Evolutionary conservation across 306 rosid genomes (phyloP).

Genomic region (Glycyrrhiza uralensis): DNA sequence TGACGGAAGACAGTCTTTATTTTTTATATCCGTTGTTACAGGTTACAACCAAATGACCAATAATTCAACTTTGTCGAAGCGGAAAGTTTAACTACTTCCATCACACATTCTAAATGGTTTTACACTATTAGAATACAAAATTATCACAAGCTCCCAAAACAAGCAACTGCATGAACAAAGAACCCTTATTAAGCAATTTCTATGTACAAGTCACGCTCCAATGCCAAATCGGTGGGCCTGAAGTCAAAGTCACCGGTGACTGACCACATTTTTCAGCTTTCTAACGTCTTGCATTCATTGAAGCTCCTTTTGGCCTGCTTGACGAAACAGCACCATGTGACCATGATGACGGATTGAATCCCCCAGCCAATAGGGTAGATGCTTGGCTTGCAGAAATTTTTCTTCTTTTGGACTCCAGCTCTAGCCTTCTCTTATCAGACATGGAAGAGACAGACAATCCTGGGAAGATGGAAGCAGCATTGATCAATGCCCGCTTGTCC

Average conservation of each 20-base stretch:
- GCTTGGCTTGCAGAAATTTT: conserved; percentile 66
- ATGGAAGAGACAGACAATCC: conserved; percentile 39
- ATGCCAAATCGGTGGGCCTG: neutral
- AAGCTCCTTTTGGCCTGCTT: conserved; percentile 34
- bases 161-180: neutral
- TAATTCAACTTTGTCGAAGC: neutral
- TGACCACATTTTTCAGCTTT: conserved; percentile 4
- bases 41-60: neutral
- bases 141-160: neutral
- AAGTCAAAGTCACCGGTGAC: too few relatives aligned
- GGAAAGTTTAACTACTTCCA: neutral
- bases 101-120: neutral
- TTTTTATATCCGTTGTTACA: neutral
- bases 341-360: conserved; percentile 70
- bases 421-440: conserved; percentile 46
- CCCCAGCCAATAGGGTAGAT: conserved; percentile 58
- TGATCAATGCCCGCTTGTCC: conserved; percentile 74
- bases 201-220: conserved; percentile 14
- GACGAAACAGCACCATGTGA: conserved; percentile 40
- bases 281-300: conserved; percentile 33
- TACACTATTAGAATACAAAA: neutral
- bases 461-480: conserved; percentile 58
- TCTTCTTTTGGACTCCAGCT: conserved; percentile 74
- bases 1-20: too few relatives aligned
- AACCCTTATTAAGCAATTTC: neutral